Percentiles rank a stretch among this genome's conserved stretches.
These are phyloP conservation scores for Infundibulicybe gibba DNA, from an alignment of 768 basidiomycete genomes.

Conservation along the genomic window DNA sequence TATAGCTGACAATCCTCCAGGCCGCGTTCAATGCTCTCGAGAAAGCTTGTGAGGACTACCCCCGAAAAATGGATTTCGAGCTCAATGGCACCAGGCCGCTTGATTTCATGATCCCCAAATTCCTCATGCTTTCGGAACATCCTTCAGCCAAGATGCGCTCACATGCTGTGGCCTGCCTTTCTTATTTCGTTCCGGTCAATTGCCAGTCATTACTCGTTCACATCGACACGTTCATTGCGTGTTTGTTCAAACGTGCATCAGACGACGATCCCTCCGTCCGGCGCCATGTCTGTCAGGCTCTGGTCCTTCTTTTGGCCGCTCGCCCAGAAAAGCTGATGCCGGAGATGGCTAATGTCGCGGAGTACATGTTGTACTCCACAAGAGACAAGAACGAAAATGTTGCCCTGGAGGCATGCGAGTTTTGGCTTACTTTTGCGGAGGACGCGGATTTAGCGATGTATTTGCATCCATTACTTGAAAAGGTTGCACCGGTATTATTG, in stretches of 20 bases:
- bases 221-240: conserved; percentile 91
- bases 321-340: conserved; percentile 97
- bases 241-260: conserved; percentile 91
- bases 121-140: conserved; percentile 85
- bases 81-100: conserved; percentile 91
- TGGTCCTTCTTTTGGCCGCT: conserved; percentile 88
- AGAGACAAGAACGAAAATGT: conserved; percentile 97
- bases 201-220: conserved; percentile 86
- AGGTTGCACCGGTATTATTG: conserved; percentile 91
- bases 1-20: conserved; percentile 43
- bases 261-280: conserved; percentile 94
- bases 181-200: conserved; percentile 86
- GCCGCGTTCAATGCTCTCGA: conserved; percentile 92
- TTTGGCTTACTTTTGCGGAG: conserved; percentile 99
- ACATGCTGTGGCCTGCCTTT: conserved; percentile 90
- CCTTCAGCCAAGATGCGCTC: conserved; percentile 85
- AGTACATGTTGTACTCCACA: conserved; percentile 99
- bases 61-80: conserved; percentile 91
- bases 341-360: conserved; percentile 91
- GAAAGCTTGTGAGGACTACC: conserved; percentile 96
- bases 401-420: conserved; percentile 97
- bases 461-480: conserved; percentile 82
- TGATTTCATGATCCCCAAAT: conserved; percentile 96
- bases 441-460: conserved; percentile 83
- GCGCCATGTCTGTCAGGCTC: conserved; percentile 91